Evolutionary conservation across 2,329 filamentous ascomycete genomes (phyloP).

Genomic region (Verticillium albo-atrum): DNA sequence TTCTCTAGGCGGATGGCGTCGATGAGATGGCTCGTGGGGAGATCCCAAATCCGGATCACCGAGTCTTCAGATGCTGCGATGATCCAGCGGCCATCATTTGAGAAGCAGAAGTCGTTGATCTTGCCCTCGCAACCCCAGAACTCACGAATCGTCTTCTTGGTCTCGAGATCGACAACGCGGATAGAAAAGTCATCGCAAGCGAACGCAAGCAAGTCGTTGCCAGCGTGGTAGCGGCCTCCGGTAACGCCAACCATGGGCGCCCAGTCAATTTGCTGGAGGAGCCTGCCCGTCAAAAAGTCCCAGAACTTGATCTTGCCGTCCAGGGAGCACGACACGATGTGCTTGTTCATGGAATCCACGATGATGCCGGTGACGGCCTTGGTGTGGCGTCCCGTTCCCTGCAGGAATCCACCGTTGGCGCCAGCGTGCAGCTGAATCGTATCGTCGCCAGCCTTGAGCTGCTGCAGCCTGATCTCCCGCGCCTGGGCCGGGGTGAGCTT

Average conservation of each 20-base stretch:
- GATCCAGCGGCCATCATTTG: slow-evolving; percentile 89
- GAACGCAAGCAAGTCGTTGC: slow-evolving; percentile 81
- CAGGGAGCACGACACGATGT: slow-evolving; percentile 77
- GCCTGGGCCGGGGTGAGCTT: slow-evolving; percentile 73
- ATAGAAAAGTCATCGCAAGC: slow-evolving; percentile 87
- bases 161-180: slow-evolving; percentile 84
- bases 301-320: slow-evolving; percentile 97
- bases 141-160: slow-evolving; percentile 85
- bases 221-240: slow-evolving; percentile 73
- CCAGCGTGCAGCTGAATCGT: slow-evolving; percentile 50
- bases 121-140: slow-evolving; percentile 74
- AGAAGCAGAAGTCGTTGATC: slow-evolving; percentile 84
- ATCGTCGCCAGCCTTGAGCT: slow-evolving; percentile 53
- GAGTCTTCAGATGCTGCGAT: slow-evolving; percentile 80
- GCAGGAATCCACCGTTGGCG: slow-evolving; percentile 34
- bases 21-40: slow-evolving; percentile 92
- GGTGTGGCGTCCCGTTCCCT: slow-evolving; percentile 68
- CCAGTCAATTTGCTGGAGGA: slow-evolving; percentile 81
- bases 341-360: slow-evolving; percentile 84
- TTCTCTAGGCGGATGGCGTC: slow-evolving; percentile 80
- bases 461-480: slow-evolving; percentile 66
- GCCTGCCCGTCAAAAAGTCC: slow-evolving; percentile 81
- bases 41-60: slow-evolving; percentile 83
- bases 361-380: slow-evolving; percentile 80
- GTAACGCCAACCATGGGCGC: slow-evolving; percentile 71